These are phyloP conservation scores for Sporopachydermia quercuum DNA, from an alignment of 805 yeast genomes.

Conservation along the genomic window DNA sequence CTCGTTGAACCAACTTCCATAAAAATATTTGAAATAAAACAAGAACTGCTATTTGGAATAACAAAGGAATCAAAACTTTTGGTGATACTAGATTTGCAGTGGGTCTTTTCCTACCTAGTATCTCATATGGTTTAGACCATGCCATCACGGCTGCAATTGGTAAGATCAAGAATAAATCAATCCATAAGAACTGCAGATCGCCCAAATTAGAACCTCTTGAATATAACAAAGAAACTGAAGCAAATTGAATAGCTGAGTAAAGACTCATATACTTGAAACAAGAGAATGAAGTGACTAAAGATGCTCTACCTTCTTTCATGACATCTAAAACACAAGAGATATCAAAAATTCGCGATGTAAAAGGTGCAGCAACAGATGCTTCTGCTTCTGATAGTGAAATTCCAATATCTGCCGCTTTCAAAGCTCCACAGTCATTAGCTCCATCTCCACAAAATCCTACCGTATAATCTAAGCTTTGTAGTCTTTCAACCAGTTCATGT, in stretches of 20 bases:
- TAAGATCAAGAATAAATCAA: slow-evolving; percentile 76
- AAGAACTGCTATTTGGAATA: slow-evolving; percentile 60
- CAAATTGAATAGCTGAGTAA: slow-evolving; percentile 91
- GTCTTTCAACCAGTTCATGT: slow-evolving; percentile 81
- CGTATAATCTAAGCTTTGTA: slow-evolving; percentile 75
- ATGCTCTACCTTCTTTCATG: slow-evolving; percentile 87
- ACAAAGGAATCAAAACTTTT: slow-evolving; percentile 67
- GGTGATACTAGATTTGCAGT: slow-evolving; percentile 88
- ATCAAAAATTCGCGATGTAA: slow-evolving; percentile 80
- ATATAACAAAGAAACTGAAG: slow-evolving; percentile 74
- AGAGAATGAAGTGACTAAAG: slow-evolving; percentile 86
- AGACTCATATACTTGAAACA: slow-evolving; percentile 97
- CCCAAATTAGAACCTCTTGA: slow-evolving; percentile 86
- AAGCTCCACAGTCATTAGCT: slow-evolving; percentile 97
- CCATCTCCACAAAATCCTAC: slow-evolving; percentile 99
- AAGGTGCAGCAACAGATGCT: slow-evolving; percentile 97
- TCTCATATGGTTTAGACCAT: slow-evolving; percentile 73
- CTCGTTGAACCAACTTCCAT: slow-evolving; percentile 45
- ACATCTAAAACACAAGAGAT: slow-evolving; percentile 87
- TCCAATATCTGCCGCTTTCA: slow-evolving; percentile 96
- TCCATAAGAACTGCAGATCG: slow-evolving; percentile 90
- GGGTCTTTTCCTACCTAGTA: slow-evolving; percentile 60
- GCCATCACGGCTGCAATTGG: slow-evolving; percentile 97
- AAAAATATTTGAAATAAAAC: slow-evolving; percentile 49
- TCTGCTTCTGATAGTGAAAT: slow-evolving; percentile 93